These are phyloP conservation scores for Ogataea ganodermae DNA, from an alignment of 805 yeast genomes.

Conservation along the genomic window DNA sequence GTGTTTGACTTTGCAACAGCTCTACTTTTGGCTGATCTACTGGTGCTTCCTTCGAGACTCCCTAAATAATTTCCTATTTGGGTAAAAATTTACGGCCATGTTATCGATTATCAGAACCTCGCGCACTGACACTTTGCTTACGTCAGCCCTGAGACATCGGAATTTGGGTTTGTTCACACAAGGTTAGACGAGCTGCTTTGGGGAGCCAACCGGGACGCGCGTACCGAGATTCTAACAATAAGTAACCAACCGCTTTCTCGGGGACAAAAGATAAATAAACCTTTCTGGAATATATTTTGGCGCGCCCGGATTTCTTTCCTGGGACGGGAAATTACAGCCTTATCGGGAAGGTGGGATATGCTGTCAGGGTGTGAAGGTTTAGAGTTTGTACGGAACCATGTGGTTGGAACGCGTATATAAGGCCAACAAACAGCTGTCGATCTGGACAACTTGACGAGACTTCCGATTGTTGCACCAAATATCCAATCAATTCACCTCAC, in stretches of 20 bases:
- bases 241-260: too few species aligned
- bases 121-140: not conserved
- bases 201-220: not conserved
- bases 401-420: not conserved
- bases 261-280: too few species aligned
- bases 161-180: not conserved
- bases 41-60: not conserved
- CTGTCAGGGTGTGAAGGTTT: not conserved
- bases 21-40: conserved; percentile 1
- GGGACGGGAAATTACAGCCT: not conserved
- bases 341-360: conserved; percentile 1
- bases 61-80: conserved; percentile 14
- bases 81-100: conserved; percentile 17
- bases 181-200: conserved; percentile 1
- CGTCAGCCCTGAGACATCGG: not conserved
- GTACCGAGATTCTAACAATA: too few species aligned
- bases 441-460: too few species aligned
- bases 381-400: not conserved
- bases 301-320: conserved; percentile 2
- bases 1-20: not conserved
- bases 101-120: not conserved
- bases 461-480: too few species aligned
- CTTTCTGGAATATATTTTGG: too few species aligned
- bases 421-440: too few species aligned
- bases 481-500: too few species aligned